Evolutionary conservation across 257 asterid species (phyloP), one percentile per base, ranked within the genome.

Genomic region (Mitragyna speciosa): DNA sequence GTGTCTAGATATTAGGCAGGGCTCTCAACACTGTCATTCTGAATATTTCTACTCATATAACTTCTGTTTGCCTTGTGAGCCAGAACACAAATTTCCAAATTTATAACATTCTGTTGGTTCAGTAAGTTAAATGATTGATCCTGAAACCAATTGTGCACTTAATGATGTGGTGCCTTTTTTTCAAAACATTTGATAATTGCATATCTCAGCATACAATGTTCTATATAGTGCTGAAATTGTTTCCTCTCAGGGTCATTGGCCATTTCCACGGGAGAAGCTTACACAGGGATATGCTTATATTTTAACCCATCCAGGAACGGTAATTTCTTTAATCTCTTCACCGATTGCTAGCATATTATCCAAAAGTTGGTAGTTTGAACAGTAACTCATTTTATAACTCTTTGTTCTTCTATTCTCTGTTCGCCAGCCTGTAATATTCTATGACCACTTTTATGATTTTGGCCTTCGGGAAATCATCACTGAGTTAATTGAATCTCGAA

Each of bases 281-380:
- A 69, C 78, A 6, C 92, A 89, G 81, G 92, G 92, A 84, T 89
- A 89, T 63, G 91, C 92, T 0, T 89, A 89, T 74, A 87, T 89
- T 70, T 81, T 89, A 83, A 85, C 92, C 26, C 92, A 89, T 77
- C 92, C 92, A 2, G 92, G 92, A 84, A 89, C 92, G 69, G 84
- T 82, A 85, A 85, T 76, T 76, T 74, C 77, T 47, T 76, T 36
- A 12, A 54, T 28, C 36, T 54, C 41, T 24, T 56, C 56, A 24
- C 36, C 49, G 14, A 39, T 19, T 2, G 7, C 24, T 2, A n/a
- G 2, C 52, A 56, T 22, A 56, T 22, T 6, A 58, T 75, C 79
- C 41, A 72, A 72, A 28, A 0, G 15, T 30, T 39, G 15, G 69
- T 47, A n/a, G 24, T 33, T 30, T 6, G 11, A 24, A 70, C 28